Evolutionary conservation across 2,329 filamentous ascomycete genomes (phyloP).

Genomic region (Penicillium sp.): DNA sequence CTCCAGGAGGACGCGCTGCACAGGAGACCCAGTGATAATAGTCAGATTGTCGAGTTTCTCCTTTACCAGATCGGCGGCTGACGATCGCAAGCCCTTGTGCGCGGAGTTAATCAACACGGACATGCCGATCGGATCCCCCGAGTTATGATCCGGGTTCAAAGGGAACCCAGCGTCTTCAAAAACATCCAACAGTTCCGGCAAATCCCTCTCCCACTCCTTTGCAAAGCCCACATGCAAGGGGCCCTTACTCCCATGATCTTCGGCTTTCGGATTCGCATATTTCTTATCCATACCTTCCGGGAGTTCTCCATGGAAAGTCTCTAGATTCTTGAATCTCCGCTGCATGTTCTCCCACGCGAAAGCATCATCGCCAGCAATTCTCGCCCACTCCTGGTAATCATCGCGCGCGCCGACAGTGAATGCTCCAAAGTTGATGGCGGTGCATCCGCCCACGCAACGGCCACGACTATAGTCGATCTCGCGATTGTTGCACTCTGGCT

Average conservation of each 20-base stretch:
- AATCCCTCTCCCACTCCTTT: slow-evolving; percentile 20
- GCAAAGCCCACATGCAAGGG: slow-evolving; percentile 20
- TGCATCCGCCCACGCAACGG: slow-evolving; percentile 19
- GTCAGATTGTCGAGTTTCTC: slow-evolving; percentile 50
- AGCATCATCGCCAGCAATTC: slow-evolving; percentile 15
- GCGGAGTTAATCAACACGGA: slow-evolving; percentile 50
- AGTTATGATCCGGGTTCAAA: slow-evolving; percentile 55
- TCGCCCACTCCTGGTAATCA: slow-evolving; percentile 24
- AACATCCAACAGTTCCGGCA: slow-evolving; percentile 30
- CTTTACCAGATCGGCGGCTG: slow-evolving; percentile 50
- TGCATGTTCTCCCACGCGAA: slow-evolving; percentile 18
- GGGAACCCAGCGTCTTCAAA: slow-evolving; percentile 50
- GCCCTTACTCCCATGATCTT: slow-evolving; percentile 15
- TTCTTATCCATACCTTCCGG: slow-evolving; percentile 11
- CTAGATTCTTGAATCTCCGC: slow-evolving; percentile 17
- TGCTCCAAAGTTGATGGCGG: slow-evolving; percentile 22
- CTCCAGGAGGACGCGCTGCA: slow-evolving; percentile 49
- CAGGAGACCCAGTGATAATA: slow-evolving; percentile 49
- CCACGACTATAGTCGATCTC: slow-evolving; percentile 22
- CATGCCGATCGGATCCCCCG: slow-evolving; percentile 57
- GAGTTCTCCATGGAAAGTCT: slow-evolving; percentile 15
- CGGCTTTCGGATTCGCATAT: slow-evolving; percentile 11
- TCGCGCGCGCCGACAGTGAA: slow-evolving; percentile 22
- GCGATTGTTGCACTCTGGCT: slow-evolving; percentile 35
- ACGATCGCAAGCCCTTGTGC: slow-evolving; percentile 49